Percentiles rank a stretch among this genome's conserved stretches.
phyloP scores from a whole-genome alignment of 2,329 filamentous ascomycete genomes.

The Fusarium drepaniforme region DNA sequence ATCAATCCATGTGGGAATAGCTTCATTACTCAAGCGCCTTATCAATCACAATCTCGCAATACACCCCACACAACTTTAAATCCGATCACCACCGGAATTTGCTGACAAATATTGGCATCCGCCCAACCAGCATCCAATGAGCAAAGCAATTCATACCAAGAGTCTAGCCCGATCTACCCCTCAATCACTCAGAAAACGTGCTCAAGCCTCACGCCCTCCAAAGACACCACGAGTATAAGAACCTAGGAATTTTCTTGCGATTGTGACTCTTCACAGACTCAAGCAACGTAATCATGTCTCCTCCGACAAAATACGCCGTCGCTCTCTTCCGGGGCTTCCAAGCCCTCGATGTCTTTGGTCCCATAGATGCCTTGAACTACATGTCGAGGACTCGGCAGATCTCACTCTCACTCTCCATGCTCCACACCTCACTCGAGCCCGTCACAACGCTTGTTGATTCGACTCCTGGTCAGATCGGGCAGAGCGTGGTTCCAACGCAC shows the following conservation, averaged over 20 bases:
- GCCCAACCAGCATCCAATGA: neutral
- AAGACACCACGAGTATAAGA: neutral
- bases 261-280: neutral
- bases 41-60: neutral
- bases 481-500: slow-evolving; percentile 51
- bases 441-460: slow-evolving; percentile 41
- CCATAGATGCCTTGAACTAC: slow-evolving; percentile 50
- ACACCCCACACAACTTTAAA: neutral
- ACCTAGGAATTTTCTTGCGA: neutral
- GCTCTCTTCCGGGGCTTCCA: slow-evolving; percentile 42
- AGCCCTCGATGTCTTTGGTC: slow-evolving; percentile 47
- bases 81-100: neutral
- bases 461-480: slow-evolving; percentile 41
- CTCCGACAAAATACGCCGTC: slow-evolving; percentile 36
- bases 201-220: neutral
- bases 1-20: neutral
- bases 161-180: neutral
- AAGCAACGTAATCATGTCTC: slow-evolving; percentile 6
- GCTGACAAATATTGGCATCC: neutral
- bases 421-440: slow-evolving; percentile 45
- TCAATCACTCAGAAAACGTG: neutral
- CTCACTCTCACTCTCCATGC: slow-evolving; percentile 38
- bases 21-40: neutral
- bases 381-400: slow-evolving; percentile 38
- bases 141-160: neutral